Evolutionary conservation across 2,329 filamentous ascomycete species (phyloP).

Genomic region (Acrocalymma vagum): DNA sequence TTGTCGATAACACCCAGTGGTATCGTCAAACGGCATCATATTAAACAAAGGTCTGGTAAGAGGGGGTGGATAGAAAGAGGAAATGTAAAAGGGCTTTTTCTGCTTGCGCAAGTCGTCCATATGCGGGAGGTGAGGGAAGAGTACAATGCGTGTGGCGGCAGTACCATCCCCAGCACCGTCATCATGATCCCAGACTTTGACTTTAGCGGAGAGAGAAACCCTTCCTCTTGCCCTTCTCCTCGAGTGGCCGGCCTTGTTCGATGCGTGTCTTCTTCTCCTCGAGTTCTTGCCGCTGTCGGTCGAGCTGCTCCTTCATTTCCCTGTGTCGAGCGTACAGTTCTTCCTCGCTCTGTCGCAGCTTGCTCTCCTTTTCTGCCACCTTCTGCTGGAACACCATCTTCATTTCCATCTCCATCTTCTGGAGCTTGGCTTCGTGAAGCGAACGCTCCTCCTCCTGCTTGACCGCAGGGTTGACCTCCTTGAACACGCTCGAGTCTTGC

Average conservation of each 20-base stretch:
- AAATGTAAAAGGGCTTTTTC: conserved; percentile 44
- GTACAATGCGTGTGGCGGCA: conserved; percentile 15
- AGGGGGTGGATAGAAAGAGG: conserved; percentile 45
- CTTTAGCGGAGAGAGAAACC: conserved; percentile 94
- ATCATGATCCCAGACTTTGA: too few species aligned
- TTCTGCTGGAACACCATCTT: conserved; percentile 99
- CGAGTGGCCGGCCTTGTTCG: conserved; percentile 93
- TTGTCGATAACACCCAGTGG: conserved; percentile 50
- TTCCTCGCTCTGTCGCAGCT: conserved; percentile 98
- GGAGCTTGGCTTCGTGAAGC: conserved; percentile 98
- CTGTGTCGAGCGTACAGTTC: conserved; percentile 97
- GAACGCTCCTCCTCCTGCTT: conserved; percentile 99
- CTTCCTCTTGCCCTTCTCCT: conserved; percentile 99
- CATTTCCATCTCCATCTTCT: conserved; percentile 99
- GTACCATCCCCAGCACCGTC: too few species aligned
- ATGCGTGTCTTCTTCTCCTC: conserved; percentile 98
- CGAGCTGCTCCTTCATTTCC: conserved; percentile 99
- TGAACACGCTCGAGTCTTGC: conserved; percentile 99
- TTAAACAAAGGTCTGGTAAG: conserved; percentile 52
- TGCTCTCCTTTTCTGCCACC: conserved; percentile 99
- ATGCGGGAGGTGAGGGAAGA: conserved; percentile 13
- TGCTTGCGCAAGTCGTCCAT: conserved; percentile 35
- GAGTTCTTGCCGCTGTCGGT: conserved; percentile 91
- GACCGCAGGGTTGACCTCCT: conserved; percentile 99
- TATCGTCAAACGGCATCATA: conserved; percentile 48